phyloP scores from a whole-genome alignment of 2,329 filamentous ascomycete genomes.

The Coniochaeta prunicola region DNA sequence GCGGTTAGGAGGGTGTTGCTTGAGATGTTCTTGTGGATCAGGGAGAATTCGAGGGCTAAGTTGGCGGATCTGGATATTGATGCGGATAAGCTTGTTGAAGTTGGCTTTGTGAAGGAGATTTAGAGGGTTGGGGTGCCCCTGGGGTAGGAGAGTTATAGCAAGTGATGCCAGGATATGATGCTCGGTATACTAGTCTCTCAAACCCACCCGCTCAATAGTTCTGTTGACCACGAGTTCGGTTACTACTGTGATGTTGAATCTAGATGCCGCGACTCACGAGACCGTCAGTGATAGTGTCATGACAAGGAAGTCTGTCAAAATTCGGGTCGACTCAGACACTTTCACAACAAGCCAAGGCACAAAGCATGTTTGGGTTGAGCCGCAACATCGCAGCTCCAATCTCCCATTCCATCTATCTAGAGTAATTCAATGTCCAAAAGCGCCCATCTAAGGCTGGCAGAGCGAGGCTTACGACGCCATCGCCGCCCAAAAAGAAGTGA shows the following conservation, averaged over 20 bases:
- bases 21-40: conserved; percentile 53
- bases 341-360: not conserved
- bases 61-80: conserved; percentile 55
- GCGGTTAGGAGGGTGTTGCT: conserved; percentile 37
- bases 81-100: conserved; percentile 56
- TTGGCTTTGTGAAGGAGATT: conserved; percentile 63
- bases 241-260: no score
- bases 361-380: not conserved
- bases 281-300: no score
- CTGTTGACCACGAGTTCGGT: no score
- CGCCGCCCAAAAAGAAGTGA: not conserved
- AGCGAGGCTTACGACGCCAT: not conserved
- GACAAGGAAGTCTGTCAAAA: no score
- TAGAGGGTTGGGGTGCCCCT: conserved; percentile 15
- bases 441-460: not conserved
- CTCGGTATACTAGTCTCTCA: no score
- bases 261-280: no score
- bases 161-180: no score
- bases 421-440: not conserved
- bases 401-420: not conserved
- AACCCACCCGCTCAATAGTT: no score
- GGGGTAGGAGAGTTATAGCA: no score
- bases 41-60: conserved; percentile 60
- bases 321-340: not conserved
- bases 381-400: not conserved